Base-by-base conservation (phyloP, 257 asterid genomes). In the Petrea volubilis region DNA sequence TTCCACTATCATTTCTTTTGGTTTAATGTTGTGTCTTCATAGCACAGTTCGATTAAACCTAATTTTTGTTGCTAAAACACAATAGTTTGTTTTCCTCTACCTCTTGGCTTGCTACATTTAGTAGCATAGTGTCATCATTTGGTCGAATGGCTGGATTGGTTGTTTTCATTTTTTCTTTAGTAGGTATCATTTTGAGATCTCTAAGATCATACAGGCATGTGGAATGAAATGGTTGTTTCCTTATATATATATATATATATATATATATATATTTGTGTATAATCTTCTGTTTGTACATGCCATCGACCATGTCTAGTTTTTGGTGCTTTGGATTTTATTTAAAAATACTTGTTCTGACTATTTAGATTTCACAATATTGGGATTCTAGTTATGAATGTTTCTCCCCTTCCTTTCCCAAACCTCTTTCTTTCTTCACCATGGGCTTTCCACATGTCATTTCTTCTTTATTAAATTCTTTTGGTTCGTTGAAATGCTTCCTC, bases 401-500 rank as follows among this genome's bases (percentile, higher is more conserved):
- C 60, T 41, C 36, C 46, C 53, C 34, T 57, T 59, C 58, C 62
- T 59, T 38, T 18, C 20, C 17, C 36, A 10, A 5, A 36, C 65
- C 36, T 7, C n/a, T 17, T 28, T 27, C 24, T 49, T 57, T 66
- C 53, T 50, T 69, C 10, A 51, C 25, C 6, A n/a, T 43, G 34
- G 12, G 18, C 21, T 28, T 52, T 53, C 52, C 44, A n/a, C 6
- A 47, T 33, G 40, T 74, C 10, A 58, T 38, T 52, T 55, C 38
- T 34, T 64, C 56, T 66, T 59, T 47, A 66, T 60, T 33, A 36
- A 24, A 50, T 43, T 67, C 34, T 55, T 55, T 60, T 62, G 64
- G 41, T 43, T 59, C 64, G 47, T 61, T 31, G 64, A 67, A 57
- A 46, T 55, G 63, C 56, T 75, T 51, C 59, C 29, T 74, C 52